Base-by-base conservation (phyloP, 106 monocot genomes). In the Posidonia australis region DNA sequence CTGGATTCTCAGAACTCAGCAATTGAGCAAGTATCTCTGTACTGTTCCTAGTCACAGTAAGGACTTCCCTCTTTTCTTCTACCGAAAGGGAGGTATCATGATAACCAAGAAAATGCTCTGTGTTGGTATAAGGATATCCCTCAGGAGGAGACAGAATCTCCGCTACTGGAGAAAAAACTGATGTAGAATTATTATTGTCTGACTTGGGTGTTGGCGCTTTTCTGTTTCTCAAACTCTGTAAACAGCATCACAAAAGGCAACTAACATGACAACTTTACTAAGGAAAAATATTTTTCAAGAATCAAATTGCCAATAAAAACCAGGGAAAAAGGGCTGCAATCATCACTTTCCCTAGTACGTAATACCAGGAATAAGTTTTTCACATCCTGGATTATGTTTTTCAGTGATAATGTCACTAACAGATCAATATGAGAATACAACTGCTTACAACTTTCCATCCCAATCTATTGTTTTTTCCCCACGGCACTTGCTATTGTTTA, bases 1-100 rank as follows among this genome's bases (percentile, higher is more conserved):
- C 27, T 43, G 82, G 52, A 1, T 53, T 28, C 30, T 75, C 74
- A 19, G 78, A 70, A 67, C 66, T 79, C 71, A 82, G 22, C 17
- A 89, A 51, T 22, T 82, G 80, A 30, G 77, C 74, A 17, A 85
- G 58, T 46, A 85, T 67, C 21, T 89, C 85, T 5, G 82, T 51
- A 53, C 77, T 85, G 62, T 85, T 89, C 44, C 67, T 58, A 70
- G 82, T 55, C 13, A 77, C 69, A 19, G 65, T 54, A 55, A 89
- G 80, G 66, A 85, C 58, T 85, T 82, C 75, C 46, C 70, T 89
- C 70, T 85, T 89, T 73, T 85, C 82, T 71, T 89, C 89, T 18
- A 56, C 30, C 22, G 88, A 77, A 64, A 82, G 70, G n/a, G 44
- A 44, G 3, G 43, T 25, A 16, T 32, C 16, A 59, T 59, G 32